Conservation (phyloP, 306 rosid genomes). For the Abrus precatorius region DNA sequence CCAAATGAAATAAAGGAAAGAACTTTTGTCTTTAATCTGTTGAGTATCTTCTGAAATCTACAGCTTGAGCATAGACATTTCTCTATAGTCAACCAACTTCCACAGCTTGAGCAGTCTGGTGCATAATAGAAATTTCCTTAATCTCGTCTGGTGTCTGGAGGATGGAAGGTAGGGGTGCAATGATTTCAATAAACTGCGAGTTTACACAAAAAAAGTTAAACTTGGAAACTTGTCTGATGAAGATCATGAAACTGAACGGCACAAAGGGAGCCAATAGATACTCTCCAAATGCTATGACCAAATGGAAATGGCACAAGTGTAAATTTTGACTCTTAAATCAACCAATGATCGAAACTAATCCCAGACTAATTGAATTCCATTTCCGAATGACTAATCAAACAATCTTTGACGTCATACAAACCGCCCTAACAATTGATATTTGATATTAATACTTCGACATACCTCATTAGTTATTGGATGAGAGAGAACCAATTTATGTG, state of each 20-base stretch:
- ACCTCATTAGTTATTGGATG: slow-evolving; percentile 86
- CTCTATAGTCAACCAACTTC: background rate
- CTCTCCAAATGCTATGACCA: slow-evolving; percentile 11
- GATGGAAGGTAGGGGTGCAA: slow-evolving; percentile 68
- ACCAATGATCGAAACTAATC: background rate
- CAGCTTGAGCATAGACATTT: no score
- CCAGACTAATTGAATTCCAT: background rate
- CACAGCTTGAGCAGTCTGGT: slow-evolving; percentile 9
- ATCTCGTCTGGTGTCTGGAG: slow-evolving; percentile 59
- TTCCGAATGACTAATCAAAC: slow-evolving; percentile 6
- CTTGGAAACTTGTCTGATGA: background rate
- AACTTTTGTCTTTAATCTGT: background rate
- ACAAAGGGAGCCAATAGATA: slow-evolving; percentile 8
- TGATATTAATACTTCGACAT: background rate
- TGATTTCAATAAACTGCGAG: slow-evolving; percentile 65
- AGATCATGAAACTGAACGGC: background rate
- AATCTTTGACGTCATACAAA: background rate
- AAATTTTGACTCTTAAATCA: background rate
- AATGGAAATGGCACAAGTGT: background rate
- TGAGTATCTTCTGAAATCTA: background rate
- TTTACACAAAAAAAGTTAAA: background rate
- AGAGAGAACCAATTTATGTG: slow-evolving; percentile 69
- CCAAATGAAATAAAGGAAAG: background rate
- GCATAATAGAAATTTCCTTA: background rate
- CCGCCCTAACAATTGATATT: background rate